These are phyloP conservation scores for Coprinopsis sp. DNA, from an alignment of 768 basidiomycete species.

Conservation along the genomic window DNA sequence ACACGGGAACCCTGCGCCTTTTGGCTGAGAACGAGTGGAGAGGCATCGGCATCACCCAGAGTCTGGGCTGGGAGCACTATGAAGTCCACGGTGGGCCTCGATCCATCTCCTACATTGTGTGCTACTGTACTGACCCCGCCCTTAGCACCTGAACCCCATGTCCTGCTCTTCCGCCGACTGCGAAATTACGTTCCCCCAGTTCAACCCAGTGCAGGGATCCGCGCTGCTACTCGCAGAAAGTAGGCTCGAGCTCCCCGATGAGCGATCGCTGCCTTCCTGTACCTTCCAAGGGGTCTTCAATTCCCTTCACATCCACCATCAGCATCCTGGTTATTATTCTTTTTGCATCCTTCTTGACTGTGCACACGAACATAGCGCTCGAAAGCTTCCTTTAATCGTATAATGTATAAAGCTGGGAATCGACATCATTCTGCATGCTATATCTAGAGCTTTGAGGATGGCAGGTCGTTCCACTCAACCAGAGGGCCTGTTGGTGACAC, in stretches of 20 bases:
- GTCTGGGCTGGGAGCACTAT: constrained; percentile 95
- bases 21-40: constrained; percentile 90
- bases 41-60: constrained; percentile 93
- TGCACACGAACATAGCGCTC: neutral
- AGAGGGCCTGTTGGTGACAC: constrained; percentile 62
- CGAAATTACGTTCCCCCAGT: constrained; percentile 60
- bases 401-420: neutral
- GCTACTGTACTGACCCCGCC: constrained; percentile 1
- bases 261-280: neutral
- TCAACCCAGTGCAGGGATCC: constrained; percentile 38
- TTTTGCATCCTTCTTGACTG: too few species aligned
- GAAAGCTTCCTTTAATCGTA: neutral
- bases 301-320: neutral
- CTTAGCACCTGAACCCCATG: constrained; percentile 87
- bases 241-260: constrained; percentile 16
- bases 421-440: neutral
- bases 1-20: constrained; percentile 73
- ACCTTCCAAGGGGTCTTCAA: neutral
- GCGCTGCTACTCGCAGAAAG: constrained; percentile 30
- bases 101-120: constrained; percentile 4
- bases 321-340: constrained; percentile 10
- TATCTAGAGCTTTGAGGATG: constrained; percentile 48
- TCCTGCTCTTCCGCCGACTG: constrained; percentile 84
- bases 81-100: constrained; percentile 82
- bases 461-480: constrained; percentile 72